These are phyloP conservation scores for Taiozyma onychis DNA, from an alignment of 1,139 yeast species.

Conservation along the genomic window DNA sequence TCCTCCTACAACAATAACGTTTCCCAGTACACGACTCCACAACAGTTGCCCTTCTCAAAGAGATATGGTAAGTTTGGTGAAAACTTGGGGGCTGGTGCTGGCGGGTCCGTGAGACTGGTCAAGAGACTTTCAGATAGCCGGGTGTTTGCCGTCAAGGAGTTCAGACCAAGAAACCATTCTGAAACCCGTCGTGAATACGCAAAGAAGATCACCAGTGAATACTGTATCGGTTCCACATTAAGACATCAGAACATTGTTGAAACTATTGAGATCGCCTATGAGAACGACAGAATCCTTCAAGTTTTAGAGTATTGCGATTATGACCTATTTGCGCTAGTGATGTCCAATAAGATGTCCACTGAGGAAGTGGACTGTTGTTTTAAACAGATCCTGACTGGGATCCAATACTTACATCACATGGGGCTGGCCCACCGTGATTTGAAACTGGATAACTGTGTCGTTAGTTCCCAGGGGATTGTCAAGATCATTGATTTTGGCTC, in stretches of 20 bases:
- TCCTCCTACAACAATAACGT: conserved; percentile 25
- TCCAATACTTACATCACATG: conserved; percentile 76
- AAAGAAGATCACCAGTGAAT: conserved; percentile 91
- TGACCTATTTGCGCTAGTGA: conserved; percentile 90
- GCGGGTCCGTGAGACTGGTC: conserved; percentile 82
- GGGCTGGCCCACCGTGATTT: conserved; percentile 92
- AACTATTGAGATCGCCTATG: conserved; percentile 88
- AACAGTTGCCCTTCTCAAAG: conserved; percentile 51
- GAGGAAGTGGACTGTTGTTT: conserved; percentile 88
- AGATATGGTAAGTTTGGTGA: conserved; percentile 82
- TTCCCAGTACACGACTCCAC: conserved; percentile 28
- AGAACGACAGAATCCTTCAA: conserved; percentile 80
- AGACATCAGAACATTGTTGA: conserved; percentile 88
- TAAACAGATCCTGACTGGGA: conserved; percentile 79
- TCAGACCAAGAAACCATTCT: conserved; percentile 67
- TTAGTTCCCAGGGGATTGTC: conserved; percentile 77
- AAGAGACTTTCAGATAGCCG: conserved; percentile 62
- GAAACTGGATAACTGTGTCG: conserved; percentile 90
- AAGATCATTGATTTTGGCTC: conserved; percentile 92
- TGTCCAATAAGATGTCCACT: conserved; percentile 87
- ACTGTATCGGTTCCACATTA: conserved; percentile 87
- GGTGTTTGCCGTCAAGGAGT: conserved; percentile 89
- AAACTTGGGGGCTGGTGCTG: conserved; percentile 93
- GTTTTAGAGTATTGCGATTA: conserved; percentile 95
- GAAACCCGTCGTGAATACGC: conserved; percentile 86